phyloP scores from a whole-genome alignment of 106 monocot species.

The Cymbidium sinense region DNA sequence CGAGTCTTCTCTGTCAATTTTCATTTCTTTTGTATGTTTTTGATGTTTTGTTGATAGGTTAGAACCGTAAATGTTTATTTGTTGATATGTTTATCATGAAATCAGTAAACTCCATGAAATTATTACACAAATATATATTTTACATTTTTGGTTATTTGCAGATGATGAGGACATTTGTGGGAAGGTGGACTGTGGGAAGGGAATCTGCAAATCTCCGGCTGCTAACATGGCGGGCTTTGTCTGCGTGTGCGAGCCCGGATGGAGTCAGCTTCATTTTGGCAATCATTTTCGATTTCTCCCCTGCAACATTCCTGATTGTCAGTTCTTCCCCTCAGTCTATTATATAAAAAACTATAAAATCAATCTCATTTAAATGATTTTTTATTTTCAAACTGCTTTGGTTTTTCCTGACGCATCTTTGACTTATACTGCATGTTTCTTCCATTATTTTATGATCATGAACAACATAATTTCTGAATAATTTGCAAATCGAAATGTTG shows the following conservation, averaged over 20 bases:
- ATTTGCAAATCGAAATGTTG: too few species aligned
- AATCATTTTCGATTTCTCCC: constrained; percentile 30
- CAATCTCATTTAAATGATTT: too few species aligned
- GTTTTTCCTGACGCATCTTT: too few species aligned
- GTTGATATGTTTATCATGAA: neutral
- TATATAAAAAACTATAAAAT: too few species aligned
- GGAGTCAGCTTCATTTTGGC: constrained; percentile 16
- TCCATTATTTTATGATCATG: too few species aligned
- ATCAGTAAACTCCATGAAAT: neutral
- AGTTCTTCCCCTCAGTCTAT: neutral
- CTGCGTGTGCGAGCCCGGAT: constrained; percentile 27
- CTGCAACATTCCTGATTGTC: constrained; percentile 38
- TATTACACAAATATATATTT: neutral
- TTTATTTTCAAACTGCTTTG: too few species aligned
- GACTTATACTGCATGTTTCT: too few species aligned
- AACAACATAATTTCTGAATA: too few species aligned
- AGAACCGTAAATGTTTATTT: too few species aligned
- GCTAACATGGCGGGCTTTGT: constrained; percentile 13
- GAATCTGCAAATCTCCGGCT: constrained; percentile 17
- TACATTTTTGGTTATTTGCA: neutral
- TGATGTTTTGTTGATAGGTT: too few species aligned
- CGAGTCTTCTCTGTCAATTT: too few species aligned
- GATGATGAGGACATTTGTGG: constrained; percentile 16
- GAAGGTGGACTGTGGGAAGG: constrained; percentile 27
- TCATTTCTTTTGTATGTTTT: too few species aligned